These are phyloP conservation scores for Singerocomus rubriflavus DNA, from an alignment of 1,284 basidiomycete genomes.

Conservation along the genomic window DNA sequence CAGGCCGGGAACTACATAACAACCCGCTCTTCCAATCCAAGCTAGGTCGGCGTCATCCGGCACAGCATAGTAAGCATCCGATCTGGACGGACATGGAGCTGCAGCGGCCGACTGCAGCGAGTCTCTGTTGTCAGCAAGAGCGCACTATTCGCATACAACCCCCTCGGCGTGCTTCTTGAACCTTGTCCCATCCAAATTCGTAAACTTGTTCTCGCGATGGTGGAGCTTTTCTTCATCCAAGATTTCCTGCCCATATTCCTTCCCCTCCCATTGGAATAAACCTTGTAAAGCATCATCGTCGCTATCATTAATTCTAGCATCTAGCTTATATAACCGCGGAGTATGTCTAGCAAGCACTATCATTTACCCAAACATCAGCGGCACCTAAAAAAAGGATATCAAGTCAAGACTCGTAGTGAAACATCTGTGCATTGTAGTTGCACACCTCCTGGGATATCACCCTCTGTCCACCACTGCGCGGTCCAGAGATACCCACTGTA, in stretches of 20 bases:
- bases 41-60: not conserved
- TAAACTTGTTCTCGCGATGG: not conserved
- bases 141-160: not conserved
- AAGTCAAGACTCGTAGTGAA: not conserved
- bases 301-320: not conserved
- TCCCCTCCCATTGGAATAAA: not conserved
- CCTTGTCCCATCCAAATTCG: not conserved
- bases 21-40: not conserved
- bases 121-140: not conserved
- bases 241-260: not conserved
- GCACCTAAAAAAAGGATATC: slow-evolving; percentile 23
- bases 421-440: not conserved
- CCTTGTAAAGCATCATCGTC: not conserved
- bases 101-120: not conserved
- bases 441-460: slow-evolving; percentile 51
- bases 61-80: not conserved
- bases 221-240: not conserved
- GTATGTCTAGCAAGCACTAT: slow-evolving; percentile 43
- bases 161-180: not conserved
- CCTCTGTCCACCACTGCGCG: slow-evolving; percentile 56
- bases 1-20: not conserved
- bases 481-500: slow-evolving; percentile 57
- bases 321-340: not conserved
- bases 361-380: slow-evolving; percentile 56
- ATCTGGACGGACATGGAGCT: slow-evolving; percentile 1